Base-by-base conservation (phyloP, 2,329 filamentous ascomycete species). In the Colletotrichum nymphaeae region DNA sequence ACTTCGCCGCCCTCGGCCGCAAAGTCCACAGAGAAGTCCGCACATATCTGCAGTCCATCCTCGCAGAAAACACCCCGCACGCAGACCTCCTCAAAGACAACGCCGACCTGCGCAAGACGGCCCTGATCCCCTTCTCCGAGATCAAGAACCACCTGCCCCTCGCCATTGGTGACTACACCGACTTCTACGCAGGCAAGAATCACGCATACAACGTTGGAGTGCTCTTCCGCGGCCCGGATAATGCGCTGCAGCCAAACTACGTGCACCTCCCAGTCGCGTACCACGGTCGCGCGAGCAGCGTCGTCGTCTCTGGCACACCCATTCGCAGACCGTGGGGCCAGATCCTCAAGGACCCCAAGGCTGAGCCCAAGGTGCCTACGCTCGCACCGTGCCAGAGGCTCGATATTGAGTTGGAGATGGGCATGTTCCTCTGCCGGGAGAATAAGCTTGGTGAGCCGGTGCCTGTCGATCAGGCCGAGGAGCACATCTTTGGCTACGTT, bases 191-290 rank as follows among this genome's bases (percentile, higher is more conserved):
- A 16, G 93, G 94, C 62, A 84, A 92, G 77, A 92, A 95, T 79
- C 94, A 97, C 82, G 94, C 94, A 5, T 93, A 91, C 84, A 84
- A 83, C 76, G 86, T 93, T 9, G 93, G 93, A 4, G 88, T 90
- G 1, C 87, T 95, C 26, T 95, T 96, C 83, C 90, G 94, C 42
- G 93, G 93, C 0, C 88, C 92, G 0, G 88, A 89, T 19, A 94
- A 95, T 76, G 93, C 93, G 0, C 85, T 97, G 24, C 93, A 95
- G 81, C 92, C 93, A 11, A 96, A 96, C 80, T 97, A 96, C 81
- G 93, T 89, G 63, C 92, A 95, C 76, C 85, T 97, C 0, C 94
- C 94, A 0, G 93, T 96, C 3, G 94, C 91, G 1, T 97, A 97
- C 77, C 94, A 97, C 80, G 93, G 94, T 4, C 90, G 94, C 73